Evolutionary conservation across 2,329 filamentous ascomycete genomes (phyloP), one percentile per base, ranked within the genome.

Genomic region (Paraphoma chrysanthemicola): DNA sequence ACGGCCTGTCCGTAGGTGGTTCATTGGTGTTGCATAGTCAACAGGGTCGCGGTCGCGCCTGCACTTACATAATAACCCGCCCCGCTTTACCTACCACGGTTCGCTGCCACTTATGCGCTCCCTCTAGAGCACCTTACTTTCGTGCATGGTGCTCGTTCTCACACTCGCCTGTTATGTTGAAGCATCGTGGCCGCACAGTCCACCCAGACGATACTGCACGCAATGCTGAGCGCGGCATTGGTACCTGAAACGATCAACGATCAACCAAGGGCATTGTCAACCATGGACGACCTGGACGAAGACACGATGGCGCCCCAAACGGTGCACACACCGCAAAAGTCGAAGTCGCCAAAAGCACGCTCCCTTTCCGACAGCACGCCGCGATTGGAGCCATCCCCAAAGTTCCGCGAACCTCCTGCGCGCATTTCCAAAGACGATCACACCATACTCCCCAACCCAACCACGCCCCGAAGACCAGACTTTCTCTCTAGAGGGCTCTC

Each of bases 401-500:
- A 77, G 51, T 78, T 82, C 61, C 72, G 66, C 46, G 79, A 81
- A 62, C 71, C 76, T 41, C 71, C 76, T 39, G 54, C 63, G 29
- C 69, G 70, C 29, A 67, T 68, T 36, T 74, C 77, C 28, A 81
- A 80, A 64, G 80, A 82, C 73, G 80, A 82, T 66, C 75, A 80
- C 63, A 76, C 73, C 56, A 72, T 76, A 59, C 59, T 77, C 23
- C 67, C 75, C 39, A 73, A 72, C 51, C 79, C 79, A 41, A 76
- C 71, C 48, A 96, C 92, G 7, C 91, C 92, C n/a, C 85, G 87
- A 56, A 85, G 90, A 60, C 83, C 88, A 48, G 85, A 86, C 43
- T 85, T 89, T 59, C 81, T 86, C 48, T 74, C 83, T 36, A 85
- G 87, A 53, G 88, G 87, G 39, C 82, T 95, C 54, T 88, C 89